phyloP scores from a whole-genome alignment of 1,284 basidiomycete species.

The Neotropicomus parvogracilis region DNA sequence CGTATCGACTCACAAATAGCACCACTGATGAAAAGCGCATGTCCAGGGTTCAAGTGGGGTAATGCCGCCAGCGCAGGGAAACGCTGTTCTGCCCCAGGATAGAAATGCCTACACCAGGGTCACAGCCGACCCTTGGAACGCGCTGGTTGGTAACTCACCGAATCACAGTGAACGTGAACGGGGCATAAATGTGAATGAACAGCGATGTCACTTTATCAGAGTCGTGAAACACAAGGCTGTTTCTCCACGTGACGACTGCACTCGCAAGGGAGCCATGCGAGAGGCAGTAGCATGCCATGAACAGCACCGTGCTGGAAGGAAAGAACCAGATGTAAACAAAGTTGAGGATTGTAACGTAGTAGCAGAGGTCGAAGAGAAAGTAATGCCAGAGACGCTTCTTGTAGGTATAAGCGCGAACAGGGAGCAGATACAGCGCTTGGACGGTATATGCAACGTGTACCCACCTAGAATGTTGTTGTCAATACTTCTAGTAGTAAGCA shows the following conservation, averaged over 20 bases:
- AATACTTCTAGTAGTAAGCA: slow-evolving; percentile 1
- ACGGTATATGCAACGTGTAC: slow-evolving; percentile 77
- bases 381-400: slow-evolving; percentile 90
- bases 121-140: neutral
- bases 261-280: slow-evolving; percentile 87
- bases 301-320: slow-evolving; percentile 69
- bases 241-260: slow-evolving; percentile 94
- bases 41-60: slow-evolving; percentile 57
- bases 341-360: slow-evolving; percentile 87
- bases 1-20: slow-evolving; percentile 57
- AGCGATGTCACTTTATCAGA: slow-evolving; percentile 89
- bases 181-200: slow-evolving; percentile 88
- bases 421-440: slow-evolving; percentile 73
- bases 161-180: slow-evolving; percentile 84
- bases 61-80: slow-evolving; percentile 79
- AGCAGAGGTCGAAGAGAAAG: slow-evolving; percentile 91
- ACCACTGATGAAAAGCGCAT: slow-evolving; percentile 65
- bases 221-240: slow-evolving; percentile 94
- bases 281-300: slow-evolving; percentile 84
- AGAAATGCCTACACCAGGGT: slow-evolving; percentile 64
- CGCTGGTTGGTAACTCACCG: slow-evolving; percentile 47
- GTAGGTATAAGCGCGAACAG: slow-evolving; percentile 77
- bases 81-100: slow-evolving; percentile 66
- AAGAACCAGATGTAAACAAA: slow-evolving; percentile 85
- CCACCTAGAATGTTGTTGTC: slow-evolving; percentile 47